Evolutionary conservation across 1,139 yeast species (phyloP).

Genomic region (Geotrichum macrosporum): DNA sequence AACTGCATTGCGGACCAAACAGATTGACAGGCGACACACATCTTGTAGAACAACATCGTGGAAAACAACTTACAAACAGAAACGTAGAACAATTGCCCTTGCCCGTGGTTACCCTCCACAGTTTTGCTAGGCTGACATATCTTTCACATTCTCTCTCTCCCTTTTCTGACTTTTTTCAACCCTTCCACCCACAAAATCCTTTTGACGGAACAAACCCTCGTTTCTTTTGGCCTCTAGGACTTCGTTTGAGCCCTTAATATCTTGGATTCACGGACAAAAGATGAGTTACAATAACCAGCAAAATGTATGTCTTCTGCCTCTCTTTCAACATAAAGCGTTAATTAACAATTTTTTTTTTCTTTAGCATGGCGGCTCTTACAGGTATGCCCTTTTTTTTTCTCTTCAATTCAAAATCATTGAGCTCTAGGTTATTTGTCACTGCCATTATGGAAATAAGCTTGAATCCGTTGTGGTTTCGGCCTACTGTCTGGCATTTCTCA

Average conservation of each 20-base stretch:
- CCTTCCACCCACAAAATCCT: neutral
- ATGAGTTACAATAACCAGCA: constrained; percentile 13
- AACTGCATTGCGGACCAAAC: no score
- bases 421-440: neutral
- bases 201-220: neutral
- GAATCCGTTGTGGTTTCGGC: no score
- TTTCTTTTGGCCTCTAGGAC: neutral
- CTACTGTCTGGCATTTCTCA: neutral
- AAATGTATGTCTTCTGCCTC: constrained; percentile 2
- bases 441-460: neutral
- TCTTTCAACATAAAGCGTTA: neutral
- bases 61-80: no score
- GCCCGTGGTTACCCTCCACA: no score
- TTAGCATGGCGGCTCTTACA: neutral
- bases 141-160: no score
- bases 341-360: neutral
- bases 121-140: no score
- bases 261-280: neutral
- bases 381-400: neutral
- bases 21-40: no score
- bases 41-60: no score
- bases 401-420: neutral
- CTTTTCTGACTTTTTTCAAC: no score
- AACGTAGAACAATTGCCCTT: no score
- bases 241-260: neutral